Evolutionary conservation across 1,284 basidiomycete genomes (phyloP).

Genomic region (Ceratobasidium sp.): DNA sequence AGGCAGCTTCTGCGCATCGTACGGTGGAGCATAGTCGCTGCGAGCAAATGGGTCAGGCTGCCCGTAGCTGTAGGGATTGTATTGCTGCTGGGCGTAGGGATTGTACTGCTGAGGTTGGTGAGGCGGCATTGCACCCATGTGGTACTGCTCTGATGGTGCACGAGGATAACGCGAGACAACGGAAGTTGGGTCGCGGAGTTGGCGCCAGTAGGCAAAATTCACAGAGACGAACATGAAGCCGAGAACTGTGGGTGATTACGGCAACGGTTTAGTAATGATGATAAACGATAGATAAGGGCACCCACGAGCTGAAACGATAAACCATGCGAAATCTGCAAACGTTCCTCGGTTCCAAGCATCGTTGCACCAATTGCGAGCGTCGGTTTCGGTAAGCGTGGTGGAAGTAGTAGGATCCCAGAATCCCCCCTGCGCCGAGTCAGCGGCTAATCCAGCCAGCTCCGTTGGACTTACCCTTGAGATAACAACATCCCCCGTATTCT

Average conservation of each 20-base stretch:
- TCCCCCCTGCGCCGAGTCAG: conserved; percentile 1
- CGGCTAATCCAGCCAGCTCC: too few species aligned
- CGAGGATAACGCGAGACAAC: conserved; percentile 42
- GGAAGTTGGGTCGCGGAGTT: conserved; percentile 40
- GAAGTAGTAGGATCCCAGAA: conserved; percentile 38
- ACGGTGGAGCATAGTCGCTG: conserved; percentile 33
- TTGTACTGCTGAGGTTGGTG: conserved; percentile 41
- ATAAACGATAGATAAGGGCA: background rate
- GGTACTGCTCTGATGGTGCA: conserved; percentile 39
- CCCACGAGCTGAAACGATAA: conserved; percentile 43
- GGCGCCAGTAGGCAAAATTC: conserved; percentile 42
- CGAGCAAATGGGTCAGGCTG: conserved; percentile 43
- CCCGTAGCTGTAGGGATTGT: conserved; percentile 41
- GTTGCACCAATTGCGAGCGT: conserved; percentile 32
- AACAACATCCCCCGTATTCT: conserved; percentile 39
- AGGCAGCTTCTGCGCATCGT: conserved; percentile 41
- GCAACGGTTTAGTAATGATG: background rate
- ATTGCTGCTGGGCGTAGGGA: conserved; percentile 41
- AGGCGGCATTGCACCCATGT: conserved; percentile 36
- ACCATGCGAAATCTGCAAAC: conserved; percentile 41
- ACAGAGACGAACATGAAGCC: conserved; percentile 42
- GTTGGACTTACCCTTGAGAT: conserved; percentile 10
- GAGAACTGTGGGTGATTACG: conserved; percentile 19
- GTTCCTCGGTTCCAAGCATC: conserved; percentile 42
- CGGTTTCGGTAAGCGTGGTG: background rate